Evolutionary conservation across 108 stramenopile species (phyloP).

Genomic region (Thalassiosira profunda): DNA sequence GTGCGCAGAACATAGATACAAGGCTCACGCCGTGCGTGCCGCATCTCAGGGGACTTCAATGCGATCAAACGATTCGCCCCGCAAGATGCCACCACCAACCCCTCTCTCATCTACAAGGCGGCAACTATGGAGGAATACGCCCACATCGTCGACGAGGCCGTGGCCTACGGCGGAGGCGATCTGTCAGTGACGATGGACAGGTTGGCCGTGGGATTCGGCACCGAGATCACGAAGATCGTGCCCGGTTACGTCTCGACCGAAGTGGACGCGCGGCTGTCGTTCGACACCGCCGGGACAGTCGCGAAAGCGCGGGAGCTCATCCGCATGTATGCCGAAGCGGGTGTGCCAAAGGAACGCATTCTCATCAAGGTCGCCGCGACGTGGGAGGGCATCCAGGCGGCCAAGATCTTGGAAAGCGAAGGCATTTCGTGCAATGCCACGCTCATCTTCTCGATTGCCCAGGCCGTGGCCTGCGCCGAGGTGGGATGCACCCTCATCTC

Average conservation of each 20-base stretch:
- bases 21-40: too few species aligned
- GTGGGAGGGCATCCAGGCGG: constrained; percentile 99
- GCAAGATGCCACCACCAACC: constrained; percentile 99
- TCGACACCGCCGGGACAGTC: constrained; percentile 96
- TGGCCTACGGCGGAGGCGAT: constrained; percentile 86
- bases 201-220: constrained; percentile 97
- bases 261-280: constrained; percentile 99
- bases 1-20: too few species aligned
- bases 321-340: constrained; percentile 91
- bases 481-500: constrained; percentile 97
- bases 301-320: constrained; percentile 96
- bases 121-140: constrained; percentile 78
- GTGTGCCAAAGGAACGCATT: constrained; percentile 94
- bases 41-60: too few species aligned
- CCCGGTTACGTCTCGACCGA: constrained; percentile 99
- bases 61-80: constrained; percentile 91
- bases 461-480: constrained; percentile 99
- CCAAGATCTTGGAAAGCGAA: constrained; percentile 94
- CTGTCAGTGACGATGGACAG: constrained; percentile 89
- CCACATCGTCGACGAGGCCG: constrained; percentile 85
- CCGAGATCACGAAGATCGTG: constrained; percentile 97
- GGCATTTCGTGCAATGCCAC: constrained; percentile 99
- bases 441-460: constrained; percentile 94
- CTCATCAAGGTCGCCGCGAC: constrained; percentile 98
- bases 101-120: constrained; percentile 97